Evolutionary conservation across 2,329 filamentous ascomycete species (phyloP).

Genomic region (Chalara sp.): DNA sequence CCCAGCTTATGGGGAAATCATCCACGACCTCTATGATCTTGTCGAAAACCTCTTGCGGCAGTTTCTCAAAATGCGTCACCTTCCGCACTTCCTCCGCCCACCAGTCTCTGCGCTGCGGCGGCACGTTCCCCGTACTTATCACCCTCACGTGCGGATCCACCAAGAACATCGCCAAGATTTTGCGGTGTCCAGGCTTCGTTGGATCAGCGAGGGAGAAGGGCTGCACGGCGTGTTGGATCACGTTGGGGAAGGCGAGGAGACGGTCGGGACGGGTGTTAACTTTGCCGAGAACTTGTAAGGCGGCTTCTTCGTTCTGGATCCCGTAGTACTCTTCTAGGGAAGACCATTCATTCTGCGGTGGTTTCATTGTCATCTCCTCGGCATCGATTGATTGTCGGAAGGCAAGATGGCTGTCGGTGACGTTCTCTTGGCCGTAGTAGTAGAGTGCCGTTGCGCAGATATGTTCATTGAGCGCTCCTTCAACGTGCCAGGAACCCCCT

Average conservation of each 20-base stretch:
- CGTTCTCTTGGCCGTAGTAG: conserved; percentile 43
- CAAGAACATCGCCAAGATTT: conserved; percentile 51
- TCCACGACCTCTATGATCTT: conserved; percentile 10
- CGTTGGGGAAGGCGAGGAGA: conserved; percentile 32
- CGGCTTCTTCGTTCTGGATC: conserved; percentile 1
- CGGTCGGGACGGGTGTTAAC: conserved; percentile 32
- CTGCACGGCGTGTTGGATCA: conserved; percentile 41
- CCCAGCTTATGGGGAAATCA: conserved; percentile 19
- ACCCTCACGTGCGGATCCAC: conserved; percentile 48
- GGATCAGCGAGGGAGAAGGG: conserved; percentile 44
- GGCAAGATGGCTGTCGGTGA: conserved; percentile 33
- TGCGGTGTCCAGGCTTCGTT: conserved; percentile 45
- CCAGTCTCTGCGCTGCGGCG: conserved; percentile 43
- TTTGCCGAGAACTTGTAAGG: conserved; percentile 33
- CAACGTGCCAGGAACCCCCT: conserved; percentile 41
- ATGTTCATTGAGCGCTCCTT: conserved; percentile 39
- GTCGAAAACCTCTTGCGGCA: conserved; percentile 13
- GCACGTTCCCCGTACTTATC: conserved; percentile 43
- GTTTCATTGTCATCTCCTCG: background rate
- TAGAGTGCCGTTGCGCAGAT: conserved; percentile 47
- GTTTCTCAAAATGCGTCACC: conserved; percentile 8
- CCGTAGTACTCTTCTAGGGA: conserved; percentile 17
- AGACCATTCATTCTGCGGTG: conserved; percentile 5
- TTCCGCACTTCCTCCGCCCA: conserved; percentile 24
- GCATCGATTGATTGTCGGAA: conserved; percentile 31